Percentiles rank a stretch among this genome's conserved stretches.
These are phyloP conservation scores for Cantharellus anzutake DNA, from an alignment of 768 basidiomycete species.

Conservation along the genomic window DNA sequence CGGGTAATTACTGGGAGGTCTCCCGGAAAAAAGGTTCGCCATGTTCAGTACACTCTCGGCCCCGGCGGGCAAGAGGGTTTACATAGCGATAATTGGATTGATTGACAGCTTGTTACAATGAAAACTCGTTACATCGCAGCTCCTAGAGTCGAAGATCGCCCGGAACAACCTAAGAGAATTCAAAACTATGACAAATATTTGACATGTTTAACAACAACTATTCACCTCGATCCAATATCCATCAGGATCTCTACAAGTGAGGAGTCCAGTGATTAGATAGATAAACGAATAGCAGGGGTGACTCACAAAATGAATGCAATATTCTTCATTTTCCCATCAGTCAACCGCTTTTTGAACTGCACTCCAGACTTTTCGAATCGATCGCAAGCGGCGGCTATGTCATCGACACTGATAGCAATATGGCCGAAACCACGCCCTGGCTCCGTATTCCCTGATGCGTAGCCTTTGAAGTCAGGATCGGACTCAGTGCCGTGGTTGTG, in stretches of 20 bases:
- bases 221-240: conserved; percentile 20
- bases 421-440: conserved; percentile 50
- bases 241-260: conserved; percentile 38
- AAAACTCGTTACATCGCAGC: no score
- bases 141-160: no score
- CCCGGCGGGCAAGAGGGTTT: no score
- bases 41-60: no score
- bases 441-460: conserved; percentile 71
- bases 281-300: neutral
- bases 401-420: conserved; percentile 68
- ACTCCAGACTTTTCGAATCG: conserved; percentile 69
- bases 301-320: conserved; percentile 53
- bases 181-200: no score
- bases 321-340: conserved; percentile 70
- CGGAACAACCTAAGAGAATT: no score
- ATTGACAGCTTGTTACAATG: no score
- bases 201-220: no score
- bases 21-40: no score
- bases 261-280: neutral
- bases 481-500: conserved; percentile 84
- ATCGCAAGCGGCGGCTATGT: conserved; percentile 66
- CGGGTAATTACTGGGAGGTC: no score
- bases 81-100: no score
- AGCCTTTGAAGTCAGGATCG: conserved; percentile 61
- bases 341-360: conserved; percentile 68